Evolutionary conservation across 306 rosid species (phyloP).

Genomic region (Sicyos edulis): DNA sequence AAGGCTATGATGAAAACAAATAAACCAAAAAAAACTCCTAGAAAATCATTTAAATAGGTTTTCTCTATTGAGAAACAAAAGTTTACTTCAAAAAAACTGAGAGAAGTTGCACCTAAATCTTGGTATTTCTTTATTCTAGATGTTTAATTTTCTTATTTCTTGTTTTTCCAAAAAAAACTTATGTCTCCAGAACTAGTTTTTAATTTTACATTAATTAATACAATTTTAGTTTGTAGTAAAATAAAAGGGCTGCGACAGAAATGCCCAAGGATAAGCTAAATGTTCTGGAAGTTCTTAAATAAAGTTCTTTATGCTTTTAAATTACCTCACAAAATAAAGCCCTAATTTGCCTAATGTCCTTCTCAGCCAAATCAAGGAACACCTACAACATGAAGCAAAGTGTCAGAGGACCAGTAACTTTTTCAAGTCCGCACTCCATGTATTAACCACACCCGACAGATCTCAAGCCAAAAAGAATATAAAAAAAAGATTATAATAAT

Average conservation of each 20-base stretch:
- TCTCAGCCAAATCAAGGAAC: slow-evolving; percentile 77
- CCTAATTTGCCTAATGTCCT: slow-evolving; percentile 82
- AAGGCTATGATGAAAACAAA: neutral
- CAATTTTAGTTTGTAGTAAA: neutral
- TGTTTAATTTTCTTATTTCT: neutral
- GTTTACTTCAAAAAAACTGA: neutral
- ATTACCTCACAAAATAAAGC: slow-evolving; percentile 78
- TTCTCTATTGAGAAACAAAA: neutral
- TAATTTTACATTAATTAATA: neutral
- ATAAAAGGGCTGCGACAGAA: neutral
- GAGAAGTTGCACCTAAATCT: neutral
- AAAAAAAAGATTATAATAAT: neutral
- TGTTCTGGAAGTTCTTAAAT: neutral
- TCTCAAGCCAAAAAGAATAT: no score
- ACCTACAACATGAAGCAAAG: slow-evolving; percentile 41
- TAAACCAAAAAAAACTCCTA: neutral
- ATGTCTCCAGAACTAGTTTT: neutral
- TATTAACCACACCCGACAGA: neutral
- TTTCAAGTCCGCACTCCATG: neutral
- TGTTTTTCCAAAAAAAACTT: neutral
- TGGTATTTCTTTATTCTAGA: neutral
- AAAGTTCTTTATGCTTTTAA: neutral
- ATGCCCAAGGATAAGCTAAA: neutral
- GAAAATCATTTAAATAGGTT: neutral
- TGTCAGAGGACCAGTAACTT: neutral